Percentiles rank a stretch among this genome's conserved stretches.
Evolutionary conservation across 2,329 filamentous ascomycete species (phyloP).

Genomic region (Fusarium guadeloupense): DNA sequence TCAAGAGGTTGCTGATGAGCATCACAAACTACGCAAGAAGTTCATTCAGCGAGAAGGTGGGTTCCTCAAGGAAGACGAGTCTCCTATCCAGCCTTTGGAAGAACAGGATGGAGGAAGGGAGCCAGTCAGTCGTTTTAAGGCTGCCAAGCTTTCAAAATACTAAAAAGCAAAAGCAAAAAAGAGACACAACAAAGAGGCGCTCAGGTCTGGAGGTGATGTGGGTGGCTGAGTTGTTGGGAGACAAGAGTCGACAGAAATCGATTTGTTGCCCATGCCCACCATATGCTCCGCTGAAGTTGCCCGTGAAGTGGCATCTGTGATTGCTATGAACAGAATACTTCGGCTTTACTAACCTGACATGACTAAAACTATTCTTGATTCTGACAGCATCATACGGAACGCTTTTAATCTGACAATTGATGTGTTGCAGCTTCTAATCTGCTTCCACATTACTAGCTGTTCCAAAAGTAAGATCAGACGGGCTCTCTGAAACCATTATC

Average conservation of each 20-base stretch:
- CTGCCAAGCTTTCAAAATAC: conserved; percentile 68
- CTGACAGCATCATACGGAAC: conserved; percentile 35
- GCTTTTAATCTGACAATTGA: conserved; percentile 58
- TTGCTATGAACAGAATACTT: not conserved
- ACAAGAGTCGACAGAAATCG: conserved; percentile 44
- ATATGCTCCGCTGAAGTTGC: conserved; percentile 24
- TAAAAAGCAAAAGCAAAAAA: conserved; percentile 43
- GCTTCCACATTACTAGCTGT: conserved; percentile 62
- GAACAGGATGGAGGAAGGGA: conserved; percentile 71
- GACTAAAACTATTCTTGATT: not conserved
- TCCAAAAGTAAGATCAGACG: conserved; percentile 63
- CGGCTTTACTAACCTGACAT: conserved; percentile 14
- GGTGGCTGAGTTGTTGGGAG: conserved; percentile 16
- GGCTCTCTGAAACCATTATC: conserved; percentile 69
- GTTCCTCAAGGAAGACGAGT: conserved; percentile 77
- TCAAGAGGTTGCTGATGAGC: conserved; percentile 82
- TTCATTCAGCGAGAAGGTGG: conserved; percentile 86
- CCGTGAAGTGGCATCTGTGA: conserved; percentile 38
- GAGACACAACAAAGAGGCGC: not conserved
- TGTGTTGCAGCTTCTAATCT: conserved; percentile 64
- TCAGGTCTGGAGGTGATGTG: conserved; percentile 8
- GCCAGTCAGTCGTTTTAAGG: conserved; percentile 78
- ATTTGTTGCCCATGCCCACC: conserved; percentile 39
- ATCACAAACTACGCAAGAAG: conserved; percentile 82
- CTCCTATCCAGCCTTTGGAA: conserved; percentile 72